phyloP scores from a whole-genome alignment of 2,329 filamentous ascomycete genomes.

The Colletotrichum liriopes region DNA sequence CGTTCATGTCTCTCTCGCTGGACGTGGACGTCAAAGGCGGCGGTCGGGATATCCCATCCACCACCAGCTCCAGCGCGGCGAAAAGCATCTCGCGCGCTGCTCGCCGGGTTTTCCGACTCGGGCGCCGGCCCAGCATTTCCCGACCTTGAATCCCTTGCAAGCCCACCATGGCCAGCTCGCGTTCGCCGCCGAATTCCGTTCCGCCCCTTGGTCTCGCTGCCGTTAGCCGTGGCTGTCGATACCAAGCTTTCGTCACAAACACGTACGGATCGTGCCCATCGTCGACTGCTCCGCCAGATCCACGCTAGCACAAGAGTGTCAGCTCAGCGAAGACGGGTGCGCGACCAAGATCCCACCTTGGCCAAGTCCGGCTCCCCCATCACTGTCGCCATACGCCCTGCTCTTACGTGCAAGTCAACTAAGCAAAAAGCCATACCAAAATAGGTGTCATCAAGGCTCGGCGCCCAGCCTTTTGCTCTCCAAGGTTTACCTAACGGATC shows the following conservation, averaged over 20 bases:
- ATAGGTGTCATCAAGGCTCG: conserved; percentile 3
- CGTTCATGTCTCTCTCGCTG: no score
- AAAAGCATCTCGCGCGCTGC: no score
- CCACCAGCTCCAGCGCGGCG: no score
- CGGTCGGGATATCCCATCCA: no score
- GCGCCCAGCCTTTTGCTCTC: neutral
- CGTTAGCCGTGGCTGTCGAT: neutral
- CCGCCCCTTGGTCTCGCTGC: no score
- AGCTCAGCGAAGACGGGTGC: neutral
- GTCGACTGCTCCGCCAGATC: neutral
- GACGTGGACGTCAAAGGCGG: no score
- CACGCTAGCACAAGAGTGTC: neutral
- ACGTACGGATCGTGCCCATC: neutral
- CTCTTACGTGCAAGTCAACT: neutral
- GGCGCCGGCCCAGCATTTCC: no score
- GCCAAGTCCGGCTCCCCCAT: neutral
- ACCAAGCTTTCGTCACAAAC: neutral
- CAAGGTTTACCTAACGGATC: neutral
- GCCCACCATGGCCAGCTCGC: no score
- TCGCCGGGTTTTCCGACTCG: no score
- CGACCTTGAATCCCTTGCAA: no score
- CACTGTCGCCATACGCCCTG: neutral
- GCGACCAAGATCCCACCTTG: neutral
- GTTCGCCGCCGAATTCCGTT: no score
- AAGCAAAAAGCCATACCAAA: neutral